Conservation (phyloP, 2,329 filamentous ascomycete species). For the Trichoderma koningii region DNA sequence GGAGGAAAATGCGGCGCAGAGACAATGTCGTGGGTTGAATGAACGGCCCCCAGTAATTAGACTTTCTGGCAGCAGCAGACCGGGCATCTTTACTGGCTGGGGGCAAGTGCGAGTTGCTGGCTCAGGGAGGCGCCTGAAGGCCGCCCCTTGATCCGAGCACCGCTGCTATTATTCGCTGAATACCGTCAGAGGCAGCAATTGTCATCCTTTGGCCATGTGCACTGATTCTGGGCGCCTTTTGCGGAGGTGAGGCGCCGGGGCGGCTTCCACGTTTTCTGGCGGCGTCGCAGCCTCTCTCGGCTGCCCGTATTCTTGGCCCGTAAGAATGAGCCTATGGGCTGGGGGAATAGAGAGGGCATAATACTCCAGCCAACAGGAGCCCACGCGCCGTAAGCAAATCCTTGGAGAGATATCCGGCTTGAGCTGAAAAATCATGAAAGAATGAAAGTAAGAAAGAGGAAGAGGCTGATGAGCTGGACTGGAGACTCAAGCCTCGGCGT, state of each 20-base stretch:
- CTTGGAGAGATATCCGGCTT: too few relatives aligned
- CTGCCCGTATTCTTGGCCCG: neutral
- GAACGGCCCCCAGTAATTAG: neutral
- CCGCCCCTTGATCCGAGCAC: neutral
- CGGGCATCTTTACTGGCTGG: neutral
- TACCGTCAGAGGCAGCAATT: neutral
- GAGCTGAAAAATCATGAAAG: neutral
- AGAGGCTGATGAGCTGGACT: neutral
- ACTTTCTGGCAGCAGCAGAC: constrained; percentile 4
- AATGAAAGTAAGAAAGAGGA: neutral
- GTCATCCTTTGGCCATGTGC: neutral
- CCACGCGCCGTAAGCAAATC: too few relatives aligned
- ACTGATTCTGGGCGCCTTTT: neutral
- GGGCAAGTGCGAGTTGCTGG: neutral
- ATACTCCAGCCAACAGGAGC: too few relatives aligned
- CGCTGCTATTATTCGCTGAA: neutral
- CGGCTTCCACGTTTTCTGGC: neutral
- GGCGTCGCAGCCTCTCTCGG: constrained; percentile 8
- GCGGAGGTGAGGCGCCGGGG: neutral
- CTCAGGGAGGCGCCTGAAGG: neutral
- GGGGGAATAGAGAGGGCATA: neutral
- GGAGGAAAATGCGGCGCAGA: neutral
- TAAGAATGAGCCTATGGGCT: neutral
- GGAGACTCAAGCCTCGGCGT: neutral
- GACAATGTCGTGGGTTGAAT: neutral